Evolutionary conservation across 2,329 filamentous ascomycete species (phyloP).

Genomic region (Acarospora socialis): DNA sequence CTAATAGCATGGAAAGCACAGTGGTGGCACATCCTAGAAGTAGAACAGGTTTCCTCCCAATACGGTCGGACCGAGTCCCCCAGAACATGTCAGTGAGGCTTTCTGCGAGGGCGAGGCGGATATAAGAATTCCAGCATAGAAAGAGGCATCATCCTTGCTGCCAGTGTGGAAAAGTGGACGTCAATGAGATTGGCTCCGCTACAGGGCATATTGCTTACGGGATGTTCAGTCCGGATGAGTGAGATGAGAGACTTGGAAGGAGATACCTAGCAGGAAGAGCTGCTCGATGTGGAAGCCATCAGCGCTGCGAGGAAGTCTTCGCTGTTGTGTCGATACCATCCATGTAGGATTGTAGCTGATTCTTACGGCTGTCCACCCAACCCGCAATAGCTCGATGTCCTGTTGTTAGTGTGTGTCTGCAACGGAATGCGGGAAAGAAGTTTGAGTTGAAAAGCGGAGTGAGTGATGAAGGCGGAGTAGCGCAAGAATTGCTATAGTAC

Average conservation of each 20-base stretch:
- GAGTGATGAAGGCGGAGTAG: too few relatives aligned
- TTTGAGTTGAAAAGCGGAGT: too few relatives aligned
- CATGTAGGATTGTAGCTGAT: too few relatives aligned
- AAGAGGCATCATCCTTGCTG: slow-evolving; percentile 60
- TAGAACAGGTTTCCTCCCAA: slow-evolving; percentile 75
- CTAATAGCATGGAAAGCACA: slow-evolving; percentile 64
- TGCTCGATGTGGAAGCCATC: slow-evolving; percentile 70
- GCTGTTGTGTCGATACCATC: slow-evolving; percentile 47
- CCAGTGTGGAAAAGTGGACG: slow-evolving; percentile 75
- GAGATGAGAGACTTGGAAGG: background rate
- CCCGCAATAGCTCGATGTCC: too few relatives aligned
- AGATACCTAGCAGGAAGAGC: slow-evolving; percentile 69
- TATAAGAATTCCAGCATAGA: slow-evolving; percentile 77
- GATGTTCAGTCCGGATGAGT: slow-evolving; percentile 2
- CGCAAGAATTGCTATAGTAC: too few relatives aligned
- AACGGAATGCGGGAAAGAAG: too few relatives aligned
- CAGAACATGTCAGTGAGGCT: slow-evolving; percentile 76
- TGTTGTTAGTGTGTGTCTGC: too few relatives aligned
- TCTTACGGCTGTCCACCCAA: too few relatives aligned
- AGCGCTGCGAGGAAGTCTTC: slow-evolving; percentile 45
- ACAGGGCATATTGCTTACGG: slow-evolving; percentile 71
- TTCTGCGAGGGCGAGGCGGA: slow-evolving; percentile 71
- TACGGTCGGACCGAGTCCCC: slow-evolving; percentile 67
- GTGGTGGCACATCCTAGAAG: slow-evolving; percentile 70
- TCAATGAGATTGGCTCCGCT: slow-evolving; percentile 82